These are phyloP conservation scores for Volvariella volvacea DNA, from an alignment of 1,284 basidiomycete species.

Conservation along the genomic window DNA sequence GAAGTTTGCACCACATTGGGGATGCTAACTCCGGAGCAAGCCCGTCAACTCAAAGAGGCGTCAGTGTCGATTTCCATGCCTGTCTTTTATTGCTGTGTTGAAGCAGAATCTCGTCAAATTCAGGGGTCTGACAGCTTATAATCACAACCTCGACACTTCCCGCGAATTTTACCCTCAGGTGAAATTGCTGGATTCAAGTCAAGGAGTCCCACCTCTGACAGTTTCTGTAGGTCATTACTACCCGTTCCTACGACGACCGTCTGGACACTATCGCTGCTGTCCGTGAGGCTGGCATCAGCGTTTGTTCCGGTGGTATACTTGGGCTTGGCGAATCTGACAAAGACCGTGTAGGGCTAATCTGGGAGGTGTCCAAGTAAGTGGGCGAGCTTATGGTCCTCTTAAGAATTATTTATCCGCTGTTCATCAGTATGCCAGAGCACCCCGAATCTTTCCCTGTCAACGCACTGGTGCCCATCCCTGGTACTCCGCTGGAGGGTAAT, in stretches of 20 bases:
- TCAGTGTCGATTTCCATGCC: constrained; percentile 27
- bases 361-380: constrained; percentile 83
- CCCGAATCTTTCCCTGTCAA: constrained; percentile 99
- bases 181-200: constrained; percentile 9
- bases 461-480: constrained; percentile 78
- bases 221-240: constrained; percentile 78
- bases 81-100: constrained; percentile 7
- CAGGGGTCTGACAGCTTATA: constrained; percentile 93
- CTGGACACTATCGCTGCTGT: constrained; percentile 87
- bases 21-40: constrained; percentile 94
- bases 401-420: constrained; percentile 9
- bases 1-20: constrained; percentile 98
- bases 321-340: constrained; percentile 89
- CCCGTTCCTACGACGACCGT: constrained; percentile 91
- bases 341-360: constrained; percentile 92
- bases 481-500: constrained; percentile 68
- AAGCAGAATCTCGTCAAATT: constrained; percentile 5
- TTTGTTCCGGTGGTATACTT: constrained; percentile 95
- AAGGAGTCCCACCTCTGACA: constrained; percentile 3
- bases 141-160: constrained; percentile 98
- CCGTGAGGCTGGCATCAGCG: constrained; percentile 91
- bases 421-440: constrained; percentile 80
- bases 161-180: constrained; percentile 95
- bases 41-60: constrained; percentile 91
- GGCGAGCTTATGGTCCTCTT: constrained; percentile 4